Conservation (phyloP, 129 eudicot species). For the carrot (Daucus carota) region DH1_v3.0 NC_030383.2:27492501-27493000, state of each 20-base stretch:
- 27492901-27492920: not conserved
- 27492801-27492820: not conserved
- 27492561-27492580: not conserved
- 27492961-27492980: conserved; percentile 92
- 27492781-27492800: not conserved
- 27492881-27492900: not conserved
- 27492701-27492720: not conserved
- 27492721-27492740: not conserved
- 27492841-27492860: not conserved
- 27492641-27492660: not conserved
- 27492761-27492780: not conserved
- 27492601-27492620: not conserved
- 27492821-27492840: not conserved
- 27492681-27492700: not conserved
- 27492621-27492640: not conserved
- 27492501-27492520: not conserved
- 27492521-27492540: not conserved
- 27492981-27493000: conserved; percentile 51
- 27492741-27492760: not conserved
- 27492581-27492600: not conserved
- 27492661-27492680: not conserved
- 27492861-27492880: not conserved
- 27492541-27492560: no score
- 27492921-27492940: conserved; percentile 51
- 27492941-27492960: conserved; percentile 83